Base-by-base conservation (phyloP, 169 alveolate genomes). In the Plasmodium gaboni region DNA sequence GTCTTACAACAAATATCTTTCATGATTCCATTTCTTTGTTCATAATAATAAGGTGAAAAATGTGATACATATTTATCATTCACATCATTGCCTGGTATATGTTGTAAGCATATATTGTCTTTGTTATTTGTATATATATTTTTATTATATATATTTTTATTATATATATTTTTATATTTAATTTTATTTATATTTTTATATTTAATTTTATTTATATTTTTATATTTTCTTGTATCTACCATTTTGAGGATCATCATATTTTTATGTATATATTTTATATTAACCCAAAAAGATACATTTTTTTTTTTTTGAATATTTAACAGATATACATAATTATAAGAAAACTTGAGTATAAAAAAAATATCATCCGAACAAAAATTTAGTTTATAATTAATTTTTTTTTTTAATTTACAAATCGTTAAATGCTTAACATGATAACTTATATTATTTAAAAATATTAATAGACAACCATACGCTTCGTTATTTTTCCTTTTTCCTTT, bases 241-340 rank as follows among this genome's bases (percentile, higher is more conserved):
- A 64, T n/a, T 19, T 59, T 68, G 8, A 78, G n/a, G 12, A 65
- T 24, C 13, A 48, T 46, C 24, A 78, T n/a, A 63, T 46, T 26
- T 63, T 9, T 65, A 65, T 65, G 61, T 19, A 78, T 6, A 22
- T 68, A 24, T 26, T 65, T 80, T 24, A 80, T 55, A 28, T 80
- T 80, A 13, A 53, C 17, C 90, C 90, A 80, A 53, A 80, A 80
- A 28, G 85, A 80, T 6, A 80, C 19, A 1, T 42, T 1, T 22
- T 26, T 76, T 59, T 48, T 26, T 28, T 28, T 80, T 42, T 48
- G 28, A 61, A 17, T 51, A 59, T 68, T 80, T 15, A 80, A 17
- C 9, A 80, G 38, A 60, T 51, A 80, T 24, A 22, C 90, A 53
- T 80, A 68, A 3, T 80, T 44, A 51, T 55, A 26, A 9, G 32